Percentiles rank a stretch among this genome's conserved stretches.
phyloP scores from a whole-genome alignment of 305 asterid species.

The Rubia tinctorum region DNA sequence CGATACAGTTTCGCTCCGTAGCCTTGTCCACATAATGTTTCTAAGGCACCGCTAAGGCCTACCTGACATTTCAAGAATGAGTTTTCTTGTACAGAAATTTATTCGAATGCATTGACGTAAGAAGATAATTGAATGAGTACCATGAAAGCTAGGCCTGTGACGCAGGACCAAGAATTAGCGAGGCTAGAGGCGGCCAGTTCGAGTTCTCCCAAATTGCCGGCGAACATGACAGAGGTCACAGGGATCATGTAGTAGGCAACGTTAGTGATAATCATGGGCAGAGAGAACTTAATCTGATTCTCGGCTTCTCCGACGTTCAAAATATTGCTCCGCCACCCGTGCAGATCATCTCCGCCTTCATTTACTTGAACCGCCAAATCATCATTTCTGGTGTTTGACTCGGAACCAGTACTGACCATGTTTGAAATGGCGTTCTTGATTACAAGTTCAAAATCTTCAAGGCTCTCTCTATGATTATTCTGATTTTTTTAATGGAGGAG shows the following conservation, averaged over 20 bases:
- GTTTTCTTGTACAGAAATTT: neutral
- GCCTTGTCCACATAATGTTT: constrained; percentile 85
- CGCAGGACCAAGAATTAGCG: neutral
- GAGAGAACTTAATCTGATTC: constrained; percentile 44
- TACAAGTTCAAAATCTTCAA: no score
- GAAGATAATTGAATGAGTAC: neutral
- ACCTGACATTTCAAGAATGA: constrained; percentile 30
- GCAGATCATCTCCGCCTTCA: no score
- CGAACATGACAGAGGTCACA: constrained; percentile 73
- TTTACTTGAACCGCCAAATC: no score
- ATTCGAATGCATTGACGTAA: no score
- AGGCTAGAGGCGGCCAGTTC: constrained; percentile 40
- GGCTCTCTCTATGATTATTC: no score
- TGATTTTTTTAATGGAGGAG: no score
- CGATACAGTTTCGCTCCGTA: constrained; percentile 61
- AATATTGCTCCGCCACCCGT: constrained; percentile 33
- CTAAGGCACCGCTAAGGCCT: constrained; percentile 78
- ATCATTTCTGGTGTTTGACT: no score
- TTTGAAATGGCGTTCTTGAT: no score
- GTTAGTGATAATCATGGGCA: constrained; percentile 65
- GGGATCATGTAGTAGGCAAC: constrained; percentile 54
- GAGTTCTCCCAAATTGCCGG: constrained; percentile 75
- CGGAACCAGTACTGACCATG: no score
- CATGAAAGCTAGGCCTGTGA: constrained; percentile 6
- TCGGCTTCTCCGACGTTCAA: constrained; percentile 61